A percentile compares a stretch with the other conserved stretches of the same genome.
phyloP scores from a whole-genome alignment of 116 monocot species.

The Dioscorea cayenensis region DNA sequence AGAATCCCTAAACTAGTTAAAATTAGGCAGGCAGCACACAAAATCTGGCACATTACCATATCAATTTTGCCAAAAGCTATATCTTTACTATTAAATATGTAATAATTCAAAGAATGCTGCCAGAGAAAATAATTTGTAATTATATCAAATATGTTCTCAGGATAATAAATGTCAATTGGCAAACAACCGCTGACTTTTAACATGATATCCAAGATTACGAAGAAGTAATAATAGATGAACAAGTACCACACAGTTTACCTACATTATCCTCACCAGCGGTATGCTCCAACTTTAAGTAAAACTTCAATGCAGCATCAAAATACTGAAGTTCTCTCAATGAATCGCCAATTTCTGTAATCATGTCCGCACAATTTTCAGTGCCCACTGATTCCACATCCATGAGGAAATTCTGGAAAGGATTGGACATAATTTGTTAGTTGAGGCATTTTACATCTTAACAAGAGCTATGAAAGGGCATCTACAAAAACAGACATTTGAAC shows the following conservation, averaged over 20 bases:
- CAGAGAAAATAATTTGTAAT: neutral
- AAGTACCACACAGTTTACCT: slow-evolving; percentile 7
- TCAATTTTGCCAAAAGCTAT: too few species aligned
- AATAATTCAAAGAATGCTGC: neutral
- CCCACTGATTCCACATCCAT: slow-evolving; percentile 30
- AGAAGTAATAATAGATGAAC: neutral
- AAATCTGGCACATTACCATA: too few species aligned
- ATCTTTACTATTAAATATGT: too few species aligned
- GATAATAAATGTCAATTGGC: neutral
- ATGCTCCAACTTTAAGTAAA: slow-evolving; percentile 48
- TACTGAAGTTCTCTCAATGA: slow-evolving; percentile 41
- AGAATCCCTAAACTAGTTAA: too few species aligned
- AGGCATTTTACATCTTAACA: neutral
- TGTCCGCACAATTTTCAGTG: slow-evolving; percentile 26
- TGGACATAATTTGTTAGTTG: neutral
- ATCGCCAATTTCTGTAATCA: slow-evolving; percentile 67
- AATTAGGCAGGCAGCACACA: too few species aligned
- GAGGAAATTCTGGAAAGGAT: slow-evolving; percentile 39
- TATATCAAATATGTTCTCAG: neutral
- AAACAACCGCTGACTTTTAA: neutral
- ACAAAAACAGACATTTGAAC: neutral
- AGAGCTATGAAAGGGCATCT: neutral
- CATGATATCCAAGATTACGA: neutral
- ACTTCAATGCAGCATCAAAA: slow-evolving; percentile 63
- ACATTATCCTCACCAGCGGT: slow-evolving; percentile 28